These are phyloP conservation scores for Immersiporthe knoxdaviesiana DNA, from an alignment of 2,329 filamentous ascomycete species.

Conservation along the genomic window DNA sequence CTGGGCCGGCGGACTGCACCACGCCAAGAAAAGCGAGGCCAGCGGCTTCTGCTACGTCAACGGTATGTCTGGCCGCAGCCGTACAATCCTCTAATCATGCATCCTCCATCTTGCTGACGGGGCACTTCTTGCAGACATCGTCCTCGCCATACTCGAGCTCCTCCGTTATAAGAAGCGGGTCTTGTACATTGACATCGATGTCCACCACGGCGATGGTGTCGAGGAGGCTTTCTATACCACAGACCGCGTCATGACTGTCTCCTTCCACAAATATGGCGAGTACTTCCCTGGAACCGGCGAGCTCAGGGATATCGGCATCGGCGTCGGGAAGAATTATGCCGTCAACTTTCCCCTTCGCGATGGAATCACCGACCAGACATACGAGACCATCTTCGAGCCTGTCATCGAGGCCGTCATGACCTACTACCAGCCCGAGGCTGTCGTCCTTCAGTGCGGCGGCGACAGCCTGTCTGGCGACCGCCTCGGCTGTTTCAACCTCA, in stretches of 20 bases:
- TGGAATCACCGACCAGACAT: constrained; percentile 87
- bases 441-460: constrained; percentile 94
- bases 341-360: constrained; percentile 92
- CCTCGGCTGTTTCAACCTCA: constrained; percentile 95
- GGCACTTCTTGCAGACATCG: constrained; percentile 77
- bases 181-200: constrained; percentile 94
- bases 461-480: constrained; percentile 94
- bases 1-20: constrained; percentile 96
- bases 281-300: constrained; percentile 94
- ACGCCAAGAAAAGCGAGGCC: constrained; percentile 95
- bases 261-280: constrained; percentile 94
- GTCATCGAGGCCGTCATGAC: constrained; percentile 85
- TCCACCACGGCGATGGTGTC: constrained; percentile 84
- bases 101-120: constrained; percentile 12
- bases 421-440: constrained; percentile 85
- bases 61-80: constrained; percentile 58
- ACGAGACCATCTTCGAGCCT: constrained; percentile 89
- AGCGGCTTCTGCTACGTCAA: constrained; percentile 99
- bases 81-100: constrained; percentile 47
- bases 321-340: constrained; percentile 84
- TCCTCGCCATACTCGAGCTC: constrained; percentile 90
- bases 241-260: constrained; percentile 85
- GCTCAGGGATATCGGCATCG: constrained; percentile 83
- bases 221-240: constrained; percentile 85
- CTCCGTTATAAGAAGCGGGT: constrained; percentile 90